A percentile compares a stretch with the other conserved stretches of the same genome.
Evolutionary conservation across 768 basidiomycete genomes (phyloP).

Genomic region (Cytidiella melzeri): DNA sequence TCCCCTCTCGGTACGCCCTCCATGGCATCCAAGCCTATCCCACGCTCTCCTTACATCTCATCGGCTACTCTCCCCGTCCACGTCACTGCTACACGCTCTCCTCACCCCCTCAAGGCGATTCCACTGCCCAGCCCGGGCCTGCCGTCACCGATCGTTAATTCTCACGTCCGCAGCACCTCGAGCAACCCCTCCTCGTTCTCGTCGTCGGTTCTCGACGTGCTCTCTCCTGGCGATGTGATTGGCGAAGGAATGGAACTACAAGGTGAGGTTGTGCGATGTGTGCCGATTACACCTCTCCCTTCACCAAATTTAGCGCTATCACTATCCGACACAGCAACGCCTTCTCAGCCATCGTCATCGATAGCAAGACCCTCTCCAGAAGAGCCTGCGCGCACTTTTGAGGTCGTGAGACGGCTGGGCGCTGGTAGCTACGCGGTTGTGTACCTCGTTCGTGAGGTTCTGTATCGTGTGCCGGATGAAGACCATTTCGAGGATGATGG

Average conservation of each 20-base stretch:
- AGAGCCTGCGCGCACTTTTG: conserved; percentile 59
- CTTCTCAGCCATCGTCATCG: not conserved
- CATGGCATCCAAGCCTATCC: conserved; percentile 14
- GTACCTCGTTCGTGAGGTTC: conserved; percentile 79
- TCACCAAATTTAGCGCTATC: conserved; percentile 17
- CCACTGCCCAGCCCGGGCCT: not conserved
- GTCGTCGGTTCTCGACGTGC: conserved; percentile 51
- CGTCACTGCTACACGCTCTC: conserved; percentile 3
- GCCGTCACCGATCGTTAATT: not conserved
- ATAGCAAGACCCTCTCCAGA: not conserved
- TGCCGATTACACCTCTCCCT: conserved; percentile 38
- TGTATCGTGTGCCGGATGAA: conserved; percentile 33
- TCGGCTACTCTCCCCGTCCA: conserved; percentile 14
- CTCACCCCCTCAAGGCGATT: conserved; percentile 1
- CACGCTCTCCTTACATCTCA: conserved; percentile 9
- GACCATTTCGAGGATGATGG: conserved; percentile 32
- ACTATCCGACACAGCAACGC: conserved; percentile 10
- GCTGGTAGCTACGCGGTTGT: conserved; percentile 92
- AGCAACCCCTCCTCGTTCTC: conserved; percentile 18
- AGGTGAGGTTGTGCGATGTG: conserved; percentile 57
- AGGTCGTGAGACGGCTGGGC: conserved; percentile 82
- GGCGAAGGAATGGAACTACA: conserved; percentile 62
- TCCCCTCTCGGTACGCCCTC: conserved; percentile 17
- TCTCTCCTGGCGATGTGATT: conserved; percentile 67
- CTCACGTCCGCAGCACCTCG: not conserved